Percentiles rank a stretch among this genome's conserved stretches.
phyloP scores from a whole-genome alignment of 1,284 basidiomycete genomes.

The Agaricales sp. region DNA sequence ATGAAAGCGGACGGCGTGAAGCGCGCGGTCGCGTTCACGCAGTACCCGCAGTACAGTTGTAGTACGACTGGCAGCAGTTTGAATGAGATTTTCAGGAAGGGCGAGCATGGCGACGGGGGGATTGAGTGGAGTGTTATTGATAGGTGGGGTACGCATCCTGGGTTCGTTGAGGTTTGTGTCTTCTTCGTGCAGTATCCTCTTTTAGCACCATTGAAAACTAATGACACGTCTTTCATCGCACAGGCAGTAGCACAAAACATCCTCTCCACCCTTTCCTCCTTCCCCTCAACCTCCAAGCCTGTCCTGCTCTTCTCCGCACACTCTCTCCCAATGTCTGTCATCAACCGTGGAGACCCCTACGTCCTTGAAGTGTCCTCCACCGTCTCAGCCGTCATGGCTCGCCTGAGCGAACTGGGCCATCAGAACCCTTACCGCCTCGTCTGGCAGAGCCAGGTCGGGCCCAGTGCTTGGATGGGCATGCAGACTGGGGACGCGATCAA shows the following conservation, averaged over 20 bases:
- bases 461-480: slow-evolving; percentile 96
- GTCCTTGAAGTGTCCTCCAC: slow-evolving; percentile 92
- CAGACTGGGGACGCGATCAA: slow-evolving; percentile 91
- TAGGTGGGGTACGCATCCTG: slow-evolving; percentile 92
- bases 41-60: slow-evolving; percentile 99
- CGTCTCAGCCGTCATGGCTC: slow-evolving; percentile 84
- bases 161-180: slow-evolving; percentile 77
- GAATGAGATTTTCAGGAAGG: slow-evolving; percentile 80
- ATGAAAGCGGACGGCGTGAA: slow-evolving; percentile 90
- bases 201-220: not conserved
- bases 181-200: not conserved
- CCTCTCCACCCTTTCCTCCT: slow-evolving; percentile 74
- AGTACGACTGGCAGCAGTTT: slow-evolving; percentile 95
- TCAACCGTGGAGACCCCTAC: slow-evolving; percentile 98
- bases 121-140: slow-evolving; percentile 98
- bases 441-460: slow-evolving; percentile 98
- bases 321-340: slow-evolving; percentile 93
- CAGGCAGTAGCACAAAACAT: slow-evolving; percentile 90
- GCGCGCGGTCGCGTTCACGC: slow-evolving; percentile 92
- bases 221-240: slow-evolving; percentile 5
- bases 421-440: slow-evolving; percentile 85
- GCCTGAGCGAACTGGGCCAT: slow-evolving; percentile 40
- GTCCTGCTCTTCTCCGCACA: slow-evolving; percentile 96
- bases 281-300: slow-evolving; percentile 56
- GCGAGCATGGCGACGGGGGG: slow-evolving; percentile 46